These are phyloP conservation scores for Aspergillus brunneoviolaceus DNA, from an alignment of 2,329 filamentous ascomycete species.

Conservation along the genomic window DNA sequence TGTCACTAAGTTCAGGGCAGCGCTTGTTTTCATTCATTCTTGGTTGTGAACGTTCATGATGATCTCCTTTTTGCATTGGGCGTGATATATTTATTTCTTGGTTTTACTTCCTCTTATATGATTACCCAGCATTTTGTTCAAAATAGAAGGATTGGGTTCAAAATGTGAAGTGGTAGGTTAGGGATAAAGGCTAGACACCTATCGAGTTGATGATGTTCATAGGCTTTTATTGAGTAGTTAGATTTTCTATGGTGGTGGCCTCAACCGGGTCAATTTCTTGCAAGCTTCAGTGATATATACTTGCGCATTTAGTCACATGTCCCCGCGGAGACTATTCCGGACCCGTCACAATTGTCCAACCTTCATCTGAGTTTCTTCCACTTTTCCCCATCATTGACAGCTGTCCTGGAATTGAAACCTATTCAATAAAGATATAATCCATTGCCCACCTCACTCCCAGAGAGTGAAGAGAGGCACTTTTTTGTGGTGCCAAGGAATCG, in stretches of 20 bases:
- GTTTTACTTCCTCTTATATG: slow-evolving; percentile 5
- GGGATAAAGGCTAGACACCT: not conserved
- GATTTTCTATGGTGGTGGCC: too few relatives aligned
- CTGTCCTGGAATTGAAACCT: too few relatives aligned
- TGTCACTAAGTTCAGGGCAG: not conserved
- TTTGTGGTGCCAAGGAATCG: not conserved
- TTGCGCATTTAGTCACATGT: too few relatives aligned
- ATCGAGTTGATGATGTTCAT: not conserved
- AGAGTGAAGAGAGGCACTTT: not conserved
- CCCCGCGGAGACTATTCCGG: too few relatives aligned
- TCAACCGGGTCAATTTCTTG: too few relatives aligned
- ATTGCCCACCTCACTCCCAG: too few relatives aligned
- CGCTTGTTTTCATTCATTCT: not conserved
- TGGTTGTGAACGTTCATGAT: not conserved
- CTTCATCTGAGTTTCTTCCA: too few relatives aligned
- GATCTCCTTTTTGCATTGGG: slow-evolving; percentile 1
- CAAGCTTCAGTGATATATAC: too few relatives aligned
- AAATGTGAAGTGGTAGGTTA: not conserved
- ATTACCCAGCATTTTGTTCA: not conserved
- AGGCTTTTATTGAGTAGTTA: too few relatives aligned
- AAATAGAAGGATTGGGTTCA: not conserved
- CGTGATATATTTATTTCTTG: slow-evolving; percentile 6
- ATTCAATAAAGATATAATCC: too few relatives aligned
- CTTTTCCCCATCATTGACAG: too few relatives aligned
- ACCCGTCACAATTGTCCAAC: too few relatives aligned